Evolutionary conservation across 2,329 filamentous ascomycete species (phyloP).

Genomic region (Aureobasidium vineae): DNA sequence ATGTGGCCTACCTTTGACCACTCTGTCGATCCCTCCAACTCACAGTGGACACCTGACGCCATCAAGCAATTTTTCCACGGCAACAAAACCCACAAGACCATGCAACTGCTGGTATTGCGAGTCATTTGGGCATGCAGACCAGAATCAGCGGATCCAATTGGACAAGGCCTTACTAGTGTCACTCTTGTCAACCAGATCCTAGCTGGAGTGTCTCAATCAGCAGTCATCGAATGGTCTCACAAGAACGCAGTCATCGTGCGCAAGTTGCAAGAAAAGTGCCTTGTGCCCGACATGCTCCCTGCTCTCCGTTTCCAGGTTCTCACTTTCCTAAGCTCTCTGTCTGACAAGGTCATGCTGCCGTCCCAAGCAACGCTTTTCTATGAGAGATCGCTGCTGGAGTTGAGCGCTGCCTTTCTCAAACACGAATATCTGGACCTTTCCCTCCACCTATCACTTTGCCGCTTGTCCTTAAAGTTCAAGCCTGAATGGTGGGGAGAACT

Average conservation of each 20-base stretch:
- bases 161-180: conserved; percentile 33
- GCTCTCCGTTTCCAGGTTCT: conserved; percentile 27
- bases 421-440: conserved; percentile 23
- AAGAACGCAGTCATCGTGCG: conserved; percentile 36
- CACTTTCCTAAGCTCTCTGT: conserved; percentile 24
- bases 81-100: conserved; percentile 37
- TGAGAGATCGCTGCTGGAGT: conserved; percentile 24
- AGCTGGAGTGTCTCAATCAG: conserved; percentile 33
- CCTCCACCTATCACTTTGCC: conserved; percentile 12
- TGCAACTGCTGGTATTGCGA: conserved; percentile 38
- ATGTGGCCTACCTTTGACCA: conserved; percentile 19
- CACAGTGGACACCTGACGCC: conserved; percentile 34
- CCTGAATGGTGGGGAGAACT: conserved; percentile 18
- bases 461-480: conserved; percentile 4
- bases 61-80: conserved; percentile 39
- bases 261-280: conserved; percentile 39
- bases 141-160: conserved; percentile 28
- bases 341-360: conserved; percentile 22
- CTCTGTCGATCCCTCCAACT: conserved; percentile 26
- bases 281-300: conserved; percentile 27
- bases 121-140: conserved; percentile 36
- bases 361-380: conserved; percentile 19
- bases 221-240: conserved; percentile 35
- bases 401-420: conserved; percentile 3
- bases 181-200: conserved; percentile 36